phyloP scores from a whole-genome alignment of 306 rosid species.

The Dryas alaskensis region DNA sequence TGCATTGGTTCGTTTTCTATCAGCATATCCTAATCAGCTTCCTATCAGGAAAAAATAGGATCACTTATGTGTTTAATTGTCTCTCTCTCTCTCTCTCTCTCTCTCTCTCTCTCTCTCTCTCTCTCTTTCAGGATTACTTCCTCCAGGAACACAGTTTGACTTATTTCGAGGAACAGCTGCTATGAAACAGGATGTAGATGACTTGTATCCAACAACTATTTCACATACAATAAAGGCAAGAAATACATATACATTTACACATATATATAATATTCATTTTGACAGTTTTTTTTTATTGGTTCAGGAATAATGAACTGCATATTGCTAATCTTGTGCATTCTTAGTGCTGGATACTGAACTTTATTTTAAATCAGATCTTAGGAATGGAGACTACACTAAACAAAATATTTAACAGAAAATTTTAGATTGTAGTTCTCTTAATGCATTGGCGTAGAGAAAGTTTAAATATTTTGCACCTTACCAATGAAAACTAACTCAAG shows the following conservation, averaged over 20 bases:
- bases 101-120: slow-evolving; percentile 30
- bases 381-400: slow-evolving; percentile 2
- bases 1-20: background rate
- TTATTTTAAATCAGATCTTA: background rate
- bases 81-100: background rate
- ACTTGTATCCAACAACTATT: slow-evolving; percentile 82
- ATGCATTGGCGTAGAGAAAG: background rate
- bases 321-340: background rate
- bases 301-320: background rate
- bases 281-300: background rate
- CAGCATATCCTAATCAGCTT: background rate
- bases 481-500: background rate
- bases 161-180: slow-evolving; percentile 98
- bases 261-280: background rate
- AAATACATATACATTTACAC: background rate
- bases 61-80: background rate
- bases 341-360: slow-evolving; percentile 6
- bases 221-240: slow-evolving; percentile 92
- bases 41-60: background rate
- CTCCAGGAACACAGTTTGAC: slow-evolving; percentile 98
- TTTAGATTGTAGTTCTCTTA: background rate
- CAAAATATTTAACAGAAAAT: background rate
- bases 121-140: slow-evolving; percentile 78
- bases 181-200: slow-evolving; percentile 99
- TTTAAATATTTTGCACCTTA: background rate